Percentiles rank a stretch among this genome's conserved stretches.
Conservation (phyloP, 2,329 filamentous ascomycete species). For the Beauveria caledonica region DNA sequence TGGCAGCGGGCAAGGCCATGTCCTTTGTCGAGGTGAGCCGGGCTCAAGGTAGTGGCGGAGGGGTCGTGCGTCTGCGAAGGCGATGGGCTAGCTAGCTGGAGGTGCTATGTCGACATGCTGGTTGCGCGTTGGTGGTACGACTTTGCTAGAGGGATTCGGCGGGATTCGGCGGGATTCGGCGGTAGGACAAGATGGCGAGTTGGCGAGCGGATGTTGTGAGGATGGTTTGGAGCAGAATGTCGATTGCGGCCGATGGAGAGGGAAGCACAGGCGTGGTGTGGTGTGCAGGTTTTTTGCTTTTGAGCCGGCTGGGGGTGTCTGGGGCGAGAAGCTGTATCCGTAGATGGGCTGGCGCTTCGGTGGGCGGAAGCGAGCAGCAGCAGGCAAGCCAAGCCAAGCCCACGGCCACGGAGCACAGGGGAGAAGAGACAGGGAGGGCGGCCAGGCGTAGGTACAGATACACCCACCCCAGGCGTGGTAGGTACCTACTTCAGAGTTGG, state of each 20-base stretch:
- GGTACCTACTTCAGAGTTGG: too few species aligned
- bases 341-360: slow-evolving; percentile 2
- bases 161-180: neutral
- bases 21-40: slow-evolving; percentile 9
- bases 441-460: too few species aligned
- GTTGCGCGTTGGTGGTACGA: neutral
- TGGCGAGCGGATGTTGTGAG: neutral
- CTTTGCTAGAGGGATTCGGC: neutral
- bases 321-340: slow-evolving; percentile 2
- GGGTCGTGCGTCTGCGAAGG: slow-evolving; percentile 7
- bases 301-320: slow-evolving; percentile 7
- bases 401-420: too few species aligned
- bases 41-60: slow-evolving; percentile 7
- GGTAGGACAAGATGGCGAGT: neutral
- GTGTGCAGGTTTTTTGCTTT: slow-evolving; percentile 3
- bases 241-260: neutral
- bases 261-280: neutral
- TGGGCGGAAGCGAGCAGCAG: neutral
- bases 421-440: too few species aligned
- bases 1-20: slow-evolving; percentile 5
- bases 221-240: neutral
- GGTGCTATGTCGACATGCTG: slow-evolving; percentile 8
- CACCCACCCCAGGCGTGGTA: too few species aligned
- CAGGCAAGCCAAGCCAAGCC: neutral
- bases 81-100: slow-evolving; percentile 5